Base-by-base conservation (phyloP, 768 basidiomycete species). In the Dendrothele bispora region DNA sequence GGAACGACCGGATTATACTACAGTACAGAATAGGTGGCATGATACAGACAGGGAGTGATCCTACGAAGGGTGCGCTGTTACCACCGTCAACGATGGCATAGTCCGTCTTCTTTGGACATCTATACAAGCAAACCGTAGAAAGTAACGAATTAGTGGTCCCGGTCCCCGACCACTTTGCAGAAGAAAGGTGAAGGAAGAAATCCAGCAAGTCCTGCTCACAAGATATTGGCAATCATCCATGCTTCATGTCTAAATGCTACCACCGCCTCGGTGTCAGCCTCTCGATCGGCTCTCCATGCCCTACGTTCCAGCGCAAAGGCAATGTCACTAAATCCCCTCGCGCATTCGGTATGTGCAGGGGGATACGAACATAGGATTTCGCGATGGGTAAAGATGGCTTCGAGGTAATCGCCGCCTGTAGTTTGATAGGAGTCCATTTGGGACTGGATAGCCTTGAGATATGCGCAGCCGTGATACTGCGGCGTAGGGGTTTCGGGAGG, bases 371-470 rank as follows among this genome's bases (percentile, higher is more conserved):
- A 70, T 51, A 84, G 72, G 29, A 85, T 78, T 61, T 84, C 81
- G 60, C 88, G 86, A 68, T 91, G 88, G 0, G 82, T 80, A 66
- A 88, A 86, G 57, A 91, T 83, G 43, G 78, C 74, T 59, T 91
- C 88, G 65, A 91, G 78, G 59, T 88, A 91, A 49, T 79, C 86
- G 56, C 86, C 87, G 67, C 78, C 75, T 39, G 84, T 85, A 46
- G 84, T 88, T 46, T 62, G 63, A 51, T 68, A 78, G 36, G 64
- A 70, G 55, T 74, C 77, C 63, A 85, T 61, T 49, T 82, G 82
- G 46, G 72, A 71, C 55, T 77, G 78, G 55, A 85, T 74, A 53
- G 75, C 67, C 61, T 79, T 78, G 39, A 86, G 77, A 62, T 80
- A 84, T 43, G 74, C 79, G 73, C 83, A 85, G 52, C 81, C 83